Evolutionary conservation across 768 basidiomycete genomes (phyloP).

Genomic region (Lactifluus pinguis): DNA sequence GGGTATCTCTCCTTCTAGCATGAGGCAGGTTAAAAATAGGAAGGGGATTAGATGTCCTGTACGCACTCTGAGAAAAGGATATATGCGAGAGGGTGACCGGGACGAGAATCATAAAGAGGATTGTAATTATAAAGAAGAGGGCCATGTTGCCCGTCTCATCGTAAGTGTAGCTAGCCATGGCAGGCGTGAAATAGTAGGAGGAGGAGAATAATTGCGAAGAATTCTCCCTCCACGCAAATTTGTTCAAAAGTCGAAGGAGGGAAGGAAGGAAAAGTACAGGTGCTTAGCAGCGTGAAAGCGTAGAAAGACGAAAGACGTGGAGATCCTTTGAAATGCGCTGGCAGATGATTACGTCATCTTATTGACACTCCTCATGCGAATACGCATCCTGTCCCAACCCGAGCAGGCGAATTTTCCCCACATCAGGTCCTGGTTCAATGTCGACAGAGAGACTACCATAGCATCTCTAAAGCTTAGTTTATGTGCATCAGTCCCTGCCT

Average conservation of each 20-base stretch:
- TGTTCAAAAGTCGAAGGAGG: neutral
- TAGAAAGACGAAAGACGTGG: neutral
- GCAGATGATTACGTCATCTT: constrained; percentile 16
- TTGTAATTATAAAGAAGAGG: constrained; percentile 84
- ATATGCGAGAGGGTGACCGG: constrained; percentile 53
- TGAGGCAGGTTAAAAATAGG: neutral
- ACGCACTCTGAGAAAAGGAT: constrained; percentile 5
- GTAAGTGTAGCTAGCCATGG: constrained; percentile 77
- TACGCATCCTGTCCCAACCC: constrained; percentile 11
- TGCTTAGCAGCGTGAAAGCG: neutral
- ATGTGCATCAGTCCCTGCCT: constrained; percentile 7
- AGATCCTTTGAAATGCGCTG: neutral
- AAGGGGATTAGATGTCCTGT: neutral
- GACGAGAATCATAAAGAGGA: constrained; percentile 74
- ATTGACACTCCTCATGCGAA: constrained; percentile 8
- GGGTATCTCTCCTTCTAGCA: constrained; percentile 6
- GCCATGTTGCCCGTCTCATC: constrained; percentile 84
- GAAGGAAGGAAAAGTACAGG: neutral
- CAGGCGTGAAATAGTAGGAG: constrained; percentile 12
- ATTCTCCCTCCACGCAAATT: neutral
- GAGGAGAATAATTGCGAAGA: neutral
- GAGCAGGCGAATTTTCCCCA: constrained; percentile 10
- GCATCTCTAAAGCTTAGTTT: constrained; percentile 6
- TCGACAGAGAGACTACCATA: neutral
- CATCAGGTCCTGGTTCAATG: constrained; percentile 18